These are phyloP conservation scores for Cruciata laevipes DNA, from an alignment of 257 asterid species.

Conservation along the genomic window DNA sequence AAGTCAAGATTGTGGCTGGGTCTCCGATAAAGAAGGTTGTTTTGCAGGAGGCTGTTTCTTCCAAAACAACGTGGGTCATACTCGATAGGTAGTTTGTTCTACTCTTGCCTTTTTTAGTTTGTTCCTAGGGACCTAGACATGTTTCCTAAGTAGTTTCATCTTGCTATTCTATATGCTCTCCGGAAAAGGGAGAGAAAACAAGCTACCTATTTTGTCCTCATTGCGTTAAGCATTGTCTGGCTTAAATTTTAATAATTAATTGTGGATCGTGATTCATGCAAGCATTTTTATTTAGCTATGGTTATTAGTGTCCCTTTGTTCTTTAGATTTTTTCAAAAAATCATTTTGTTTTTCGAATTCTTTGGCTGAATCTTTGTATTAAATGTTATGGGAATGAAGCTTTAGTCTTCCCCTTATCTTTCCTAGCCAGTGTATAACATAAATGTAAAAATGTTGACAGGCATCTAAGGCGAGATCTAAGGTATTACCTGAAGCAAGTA, in stretches of 20 bases:
- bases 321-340: not conserved
- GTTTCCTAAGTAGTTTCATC: too few relatives aligned
- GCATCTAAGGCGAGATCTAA: conserved; percentile 57
- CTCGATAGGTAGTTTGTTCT: conserved; percentile 48
- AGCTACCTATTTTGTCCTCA: too few relatives aligned
- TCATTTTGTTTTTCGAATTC: not conserved
- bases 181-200: too few relatives aligned
- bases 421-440: conserved; percentile 1
- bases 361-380: not conserved
- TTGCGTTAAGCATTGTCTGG: not conserved
- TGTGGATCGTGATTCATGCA: not conserved
- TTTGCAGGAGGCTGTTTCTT: conserved; percentile 43
- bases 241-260: not conserved
- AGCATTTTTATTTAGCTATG: not conserved
- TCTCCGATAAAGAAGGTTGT: conserved; percentile 46
- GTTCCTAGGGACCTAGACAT: not conserved
- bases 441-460: conserved; percentile 24
- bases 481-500: conserved; percentile 54
- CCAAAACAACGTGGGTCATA: conserved; percentile 54
- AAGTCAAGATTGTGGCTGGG: conserved; percentile 66
- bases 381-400: not conserved
- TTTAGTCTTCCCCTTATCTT: not conserved
- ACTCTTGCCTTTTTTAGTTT: not conserved
- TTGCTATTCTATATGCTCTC: too few relatives aligned
- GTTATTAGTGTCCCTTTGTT: not conserved